A percentile compares a stretch with the other conserved stretches of the same genome.
These are phyloP conservation scores for Kuraishia piskuri DNA, from an alignment of 805 yeast genomes.

Conservation along the genomic window DNA sequence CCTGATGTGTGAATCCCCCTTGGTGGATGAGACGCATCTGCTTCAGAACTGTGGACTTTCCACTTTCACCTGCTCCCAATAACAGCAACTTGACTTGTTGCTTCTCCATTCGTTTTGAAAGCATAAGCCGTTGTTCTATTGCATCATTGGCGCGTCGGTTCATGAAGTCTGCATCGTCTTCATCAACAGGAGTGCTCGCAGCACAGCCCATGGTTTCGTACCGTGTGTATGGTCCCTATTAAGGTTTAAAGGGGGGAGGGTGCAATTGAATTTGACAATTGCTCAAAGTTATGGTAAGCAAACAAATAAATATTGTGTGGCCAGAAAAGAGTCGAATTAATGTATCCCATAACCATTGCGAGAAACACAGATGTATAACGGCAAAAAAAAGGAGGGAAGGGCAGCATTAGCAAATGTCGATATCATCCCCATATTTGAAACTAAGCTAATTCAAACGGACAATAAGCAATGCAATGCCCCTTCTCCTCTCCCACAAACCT, in stretches of 20 bases:
- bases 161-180: slow-evolving; percentile 41
- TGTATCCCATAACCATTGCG: too few species aligned
- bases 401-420: not conserved
- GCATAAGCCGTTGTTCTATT: slow-evolving; percentile 53
- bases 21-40: slow-evolving; percentile 83
- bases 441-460: not conserved
- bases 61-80: slow-evolving; percentile 93
- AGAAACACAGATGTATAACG: not conserved
- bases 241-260: not conserved
- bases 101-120: slow-evolving; percentile 42
- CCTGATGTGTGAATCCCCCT: slow-evolving; percentile 74
- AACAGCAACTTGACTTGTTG: slow-evolving; percentile 63
- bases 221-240: too few species aligned
- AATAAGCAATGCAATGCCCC: not conserved
- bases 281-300: not conserved
- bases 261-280: not conserved
- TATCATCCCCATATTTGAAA: not conserved
- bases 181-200: slow-evolving; percentile 38
- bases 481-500: not conserved
- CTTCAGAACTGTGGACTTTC: slow-evolving; percentile 87
- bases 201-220: slow-evolving; percentile 54
- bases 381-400: not conserved
- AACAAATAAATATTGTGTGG: too few species aligned
- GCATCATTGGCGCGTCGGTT: slow-evolving; percentile 50
- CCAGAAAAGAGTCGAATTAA: not conserved